A percentile compares a stretch with the other conserved stretches of the same genome.
Evolutionary conservation across 2,329 filamentous ascomycete genomes (phyloP).

Genomic region (Nemania abortiva): DNA sequence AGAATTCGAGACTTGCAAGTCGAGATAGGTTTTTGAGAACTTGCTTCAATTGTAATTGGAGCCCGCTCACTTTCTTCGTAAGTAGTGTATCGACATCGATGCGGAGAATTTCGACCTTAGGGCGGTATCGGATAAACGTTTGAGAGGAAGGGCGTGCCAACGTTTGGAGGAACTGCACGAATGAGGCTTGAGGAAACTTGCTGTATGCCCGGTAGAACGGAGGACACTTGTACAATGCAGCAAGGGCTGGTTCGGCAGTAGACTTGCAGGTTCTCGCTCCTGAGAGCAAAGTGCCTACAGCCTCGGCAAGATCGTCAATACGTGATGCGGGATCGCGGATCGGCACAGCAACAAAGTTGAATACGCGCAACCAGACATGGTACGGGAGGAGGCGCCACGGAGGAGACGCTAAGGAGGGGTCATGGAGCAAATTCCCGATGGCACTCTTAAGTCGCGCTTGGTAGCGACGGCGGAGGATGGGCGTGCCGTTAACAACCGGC

Average conservation of each 20-base stretch:
- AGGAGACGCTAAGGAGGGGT: slow-evolving; percentile 66
- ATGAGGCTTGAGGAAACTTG: slow-evolving; percentile 59
- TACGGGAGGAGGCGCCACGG: slow-evolving; percentile 68
- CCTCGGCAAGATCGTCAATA: slow-evolving; percentile 57
- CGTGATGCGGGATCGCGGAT: slow-evolving; percentile 60
- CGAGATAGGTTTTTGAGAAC: slow-evolving; percentile 75
- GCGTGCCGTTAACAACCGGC: background rate
- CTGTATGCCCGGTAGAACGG: slow-evolving; percentile 63
- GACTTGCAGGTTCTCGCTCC: slow-evolving; percentile 71
- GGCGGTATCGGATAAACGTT: slow-evolving; percentile 72
- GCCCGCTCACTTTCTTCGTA: slow-evolving; percentile 40
- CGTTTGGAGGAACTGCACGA: slow-evolving; percentile 64
- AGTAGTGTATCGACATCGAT: slow-evolving; percentile 70
- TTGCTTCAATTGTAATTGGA: slow-evolving; percentile 62
- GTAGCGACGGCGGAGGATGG: background rate
- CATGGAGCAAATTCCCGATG: slow-evolving; percentile 11
- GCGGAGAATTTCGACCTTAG: slow-evolving; percentile 77
- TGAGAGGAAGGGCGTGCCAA: slow-evolving; percentile 56
- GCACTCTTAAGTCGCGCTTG: slow-evolving; percentile 10
- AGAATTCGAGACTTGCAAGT: slow-evolving; percentile 77
- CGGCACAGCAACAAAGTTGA: slow-evolving; percentile 73
- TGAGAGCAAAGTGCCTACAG: slow-evolving; percentile 65
- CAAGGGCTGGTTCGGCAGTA: slow-evolving; percentile 79
- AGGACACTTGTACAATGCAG: slow-evolving; percentile 77
- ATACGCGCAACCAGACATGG: slow-evolving; percentile 76